A percentile compares a stretch with the other conserved stretches of the same genome.
phyloP scores from a whole-genome alignment of 192 early-diverging fungal species.

The Backusella circina region DNA sequence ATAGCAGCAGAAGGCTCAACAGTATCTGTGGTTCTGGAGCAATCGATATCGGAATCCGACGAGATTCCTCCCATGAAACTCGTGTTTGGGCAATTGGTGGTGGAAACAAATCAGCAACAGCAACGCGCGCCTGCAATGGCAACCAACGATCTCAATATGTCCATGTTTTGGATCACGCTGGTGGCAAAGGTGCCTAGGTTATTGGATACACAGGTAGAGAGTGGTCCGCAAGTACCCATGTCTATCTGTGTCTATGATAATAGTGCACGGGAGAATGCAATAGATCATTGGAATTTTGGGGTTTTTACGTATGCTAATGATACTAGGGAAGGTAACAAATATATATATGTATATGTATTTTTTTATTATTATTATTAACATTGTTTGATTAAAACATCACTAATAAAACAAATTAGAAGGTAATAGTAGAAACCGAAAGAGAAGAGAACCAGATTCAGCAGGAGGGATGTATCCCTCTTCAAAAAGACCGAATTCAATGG shows the following conservation, averaged over 20 bases:
- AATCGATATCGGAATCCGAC: not conserved
- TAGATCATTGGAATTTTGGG: slow-evolving; percentile 15
- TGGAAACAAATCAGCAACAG: slow-evolving; percentile 45
- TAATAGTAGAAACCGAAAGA: not conserved
- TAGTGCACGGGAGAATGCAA: not conserved
- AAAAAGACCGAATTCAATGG: not conserved
- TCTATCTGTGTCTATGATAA: slow-evolving; percentile 4
- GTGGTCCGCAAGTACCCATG: not conserved
- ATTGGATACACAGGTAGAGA: slow-evolving; percentile 2
- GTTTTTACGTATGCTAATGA: not conserved
- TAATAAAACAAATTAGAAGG: not conserved
- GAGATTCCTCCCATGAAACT: slow-evolving; percentile 36
- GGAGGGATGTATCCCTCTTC: not conserved
- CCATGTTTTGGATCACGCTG: not conserved
- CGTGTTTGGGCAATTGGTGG: slow-evolving; percentile 44
- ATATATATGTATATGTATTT: not conserved
- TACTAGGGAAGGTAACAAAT: not conserved
- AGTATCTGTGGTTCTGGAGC: slow-evolving; percentile 37
- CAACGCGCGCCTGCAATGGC: slow-evolving; percentile 1
- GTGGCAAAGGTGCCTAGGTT: not conserved
- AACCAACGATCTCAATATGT: not conserved
- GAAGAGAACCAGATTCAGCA: not conserved
- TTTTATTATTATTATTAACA: not conserved
- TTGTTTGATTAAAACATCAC: not conserved
- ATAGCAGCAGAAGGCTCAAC: slow-evolving; percentile 31